A percentile compares a stretch with the other conserved stretches of the same genome.
These are phyloP conservation scores for Arabidopsis lyrata DNA, from an alignment of 441 rosid species.

Conservation along the genomic window DNA sequence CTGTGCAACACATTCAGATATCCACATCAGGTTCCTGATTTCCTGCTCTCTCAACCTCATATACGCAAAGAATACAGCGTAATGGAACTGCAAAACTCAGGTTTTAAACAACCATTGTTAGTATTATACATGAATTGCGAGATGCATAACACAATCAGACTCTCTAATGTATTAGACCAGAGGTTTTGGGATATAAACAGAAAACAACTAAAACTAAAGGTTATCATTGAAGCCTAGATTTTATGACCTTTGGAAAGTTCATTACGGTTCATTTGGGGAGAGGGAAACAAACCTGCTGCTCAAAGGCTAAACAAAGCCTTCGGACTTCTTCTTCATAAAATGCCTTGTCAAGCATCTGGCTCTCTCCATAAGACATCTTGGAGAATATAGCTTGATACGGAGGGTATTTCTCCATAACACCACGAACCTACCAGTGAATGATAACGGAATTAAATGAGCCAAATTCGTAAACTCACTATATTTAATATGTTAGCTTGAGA, in stretches of 20 bases:
- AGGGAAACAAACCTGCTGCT: conserved; percentile 79
- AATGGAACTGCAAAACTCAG: conserved; percentile 77
- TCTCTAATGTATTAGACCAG: not conserved
- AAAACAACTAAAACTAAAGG: not conserved
- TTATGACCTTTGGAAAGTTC: not conserved
- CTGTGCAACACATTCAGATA: conserved; percentile 97
- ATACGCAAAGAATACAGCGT: conserved; percentile 90
- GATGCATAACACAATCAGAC: no score
- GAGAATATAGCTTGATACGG: conserved; percentile 89
- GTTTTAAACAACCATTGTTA: conserved; percentile 19
- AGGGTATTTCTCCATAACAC: conserved; percentile 90
- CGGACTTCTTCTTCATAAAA: conserved; percentile 98
- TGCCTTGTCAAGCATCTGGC: conserved; percentile 96
- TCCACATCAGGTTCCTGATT: conserved; percentile 98
- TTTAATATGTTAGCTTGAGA: not conserved
- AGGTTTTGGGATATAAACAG: not conserved
- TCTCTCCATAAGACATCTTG: conserved; percentile 89
- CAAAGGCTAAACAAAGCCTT: conserved; percentile 94
- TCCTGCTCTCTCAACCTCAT: conserved; percentile 98
- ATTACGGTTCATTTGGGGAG: not conserved
- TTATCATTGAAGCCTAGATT: not conserved
- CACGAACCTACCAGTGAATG: conserved; percentile 70
- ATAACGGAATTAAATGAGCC: not conserved
- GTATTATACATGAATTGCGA: no score
- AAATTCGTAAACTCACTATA: not conserved